Conservation (phyloP, 2,329 filamentous ascomycete species). For the Pseudogymnoascus sp. region DNA sequence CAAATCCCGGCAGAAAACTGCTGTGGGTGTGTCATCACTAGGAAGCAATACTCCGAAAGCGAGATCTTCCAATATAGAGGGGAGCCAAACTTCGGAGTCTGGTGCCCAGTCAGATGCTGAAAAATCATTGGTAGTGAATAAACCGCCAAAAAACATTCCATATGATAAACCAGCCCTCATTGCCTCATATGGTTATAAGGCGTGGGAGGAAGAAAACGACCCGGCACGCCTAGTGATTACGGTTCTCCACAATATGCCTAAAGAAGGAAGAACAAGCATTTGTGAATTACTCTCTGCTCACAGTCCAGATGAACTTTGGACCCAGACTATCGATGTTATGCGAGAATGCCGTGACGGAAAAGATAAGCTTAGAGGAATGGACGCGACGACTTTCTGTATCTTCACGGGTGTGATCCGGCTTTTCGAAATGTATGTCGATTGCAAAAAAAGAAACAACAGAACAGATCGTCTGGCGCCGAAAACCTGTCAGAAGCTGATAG, state of each 20-base stretch:
- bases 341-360: neutral
- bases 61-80: constrained; percentile 16
- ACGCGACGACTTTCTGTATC: constrained; percentile 15
- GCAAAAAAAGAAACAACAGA: constrained; percentile 19
- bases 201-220: constrained; percentile 23
- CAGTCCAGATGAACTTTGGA: constrained; percentile 19
- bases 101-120: constrained; percentile 13
- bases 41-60: constrained; percentile 2
- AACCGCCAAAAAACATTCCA: constrained; percentile 19
- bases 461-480: constrained; percentile 21
- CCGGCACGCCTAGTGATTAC: constrained; percentile 39
- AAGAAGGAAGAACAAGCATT: constrained; percentile 10
- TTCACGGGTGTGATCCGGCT: constrained; percentile 23
- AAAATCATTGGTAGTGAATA: constrained; percentile 10
- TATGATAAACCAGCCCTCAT: constrained; percentile 22
- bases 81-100: constrained; percentile 20
- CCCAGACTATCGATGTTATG: constrained; percentile 18
- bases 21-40: neutral
- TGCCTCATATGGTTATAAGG: constrained; percentile 18
- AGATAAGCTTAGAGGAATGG: constrained; percentile 18
- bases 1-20: constrained; percentile 11
- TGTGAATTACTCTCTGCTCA: constrained; percentile 17
- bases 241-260: constrained; percentile 31
- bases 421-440: constrained; percentile 30
- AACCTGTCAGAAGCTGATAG: constrained; percentile 24